These are phyloP conservation scores for Phytophthora foliorum DNA, from an alignment of 352 stramenopile genomes.

Conservation along the genomic window DNA sequence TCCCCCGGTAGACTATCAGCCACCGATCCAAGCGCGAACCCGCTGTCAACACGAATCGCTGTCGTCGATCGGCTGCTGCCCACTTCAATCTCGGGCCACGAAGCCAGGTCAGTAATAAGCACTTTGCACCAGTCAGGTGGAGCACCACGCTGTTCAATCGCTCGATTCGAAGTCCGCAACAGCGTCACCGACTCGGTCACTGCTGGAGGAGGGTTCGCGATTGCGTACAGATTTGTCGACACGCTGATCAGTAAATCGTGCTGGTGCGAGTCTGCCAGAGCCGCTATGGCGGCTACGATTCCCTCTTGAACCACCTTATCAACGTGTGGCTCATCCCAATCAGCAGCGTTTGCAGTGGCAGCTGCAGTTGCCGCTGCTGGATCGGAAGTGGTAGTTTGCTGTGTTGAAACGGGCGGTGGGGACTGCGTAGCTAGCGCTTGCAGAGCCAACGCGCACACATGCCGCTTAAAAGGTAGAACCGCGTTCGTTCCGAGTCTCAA, in stretches of 20 bases:
- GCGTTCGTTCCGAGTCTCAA: slow-evolving; percentile 59
- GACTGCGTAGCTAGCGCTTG: slow-evolving; percentile 64
- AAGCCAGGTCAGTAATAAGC: slow-evolving; percentile 53
- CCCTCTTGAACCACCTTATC: slow-evolving; percentile 77
- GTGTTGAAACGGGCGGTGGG: slow-evolving; percentile 23
- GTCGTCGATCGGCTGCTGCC: slow-evolving; percentile 18
- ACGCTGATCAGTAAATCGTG: slow-evolving; percentile 58
- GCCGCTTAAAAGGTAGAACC: slow-evolving; percentile 58
- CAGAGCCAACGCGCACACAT: slow-evolving; percentile 72
- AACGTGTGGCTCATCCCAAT: slow-evolving; percentile 55
- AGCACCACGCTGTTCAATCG: slow-evolving; percentile 58
- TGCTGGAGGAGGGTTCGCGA: slow-evolving; percentile 16
- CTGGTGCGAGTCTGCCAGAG: slow-evolving; percentile 69
- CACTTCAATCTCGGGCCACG: slow-evolving; percentile 60
- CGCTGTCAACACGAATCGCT: slow-evolving; percentile 30
- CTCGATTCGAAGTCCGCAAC: slow-evolving; percentile 38
- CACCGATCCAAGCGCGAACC: slow-evolving; percentile 19
- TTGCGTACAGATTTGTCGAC: slow-evolving; percentile 31
- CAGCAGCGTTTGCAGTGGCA: slow-evolving; percentile 15
- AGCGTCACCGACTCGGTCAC: slow-evolving; percentile 29
- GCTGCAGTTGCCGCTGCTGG: slow-evolving; percentile 15
- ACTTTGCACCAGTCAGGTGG: slow-evolving; percentile 70
- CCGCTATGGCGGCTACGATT: slow-evolving; percentile 69
- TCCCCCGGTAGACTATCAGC: slow-evolving; percentile 26
- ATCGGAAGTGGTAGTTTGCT: slow-evolving; percentile 31